Evolutionary conservation across 2,329 filamentous ascomycete species (phyloP).

Genomic region (Epichloe brachyelytri): DNA sequence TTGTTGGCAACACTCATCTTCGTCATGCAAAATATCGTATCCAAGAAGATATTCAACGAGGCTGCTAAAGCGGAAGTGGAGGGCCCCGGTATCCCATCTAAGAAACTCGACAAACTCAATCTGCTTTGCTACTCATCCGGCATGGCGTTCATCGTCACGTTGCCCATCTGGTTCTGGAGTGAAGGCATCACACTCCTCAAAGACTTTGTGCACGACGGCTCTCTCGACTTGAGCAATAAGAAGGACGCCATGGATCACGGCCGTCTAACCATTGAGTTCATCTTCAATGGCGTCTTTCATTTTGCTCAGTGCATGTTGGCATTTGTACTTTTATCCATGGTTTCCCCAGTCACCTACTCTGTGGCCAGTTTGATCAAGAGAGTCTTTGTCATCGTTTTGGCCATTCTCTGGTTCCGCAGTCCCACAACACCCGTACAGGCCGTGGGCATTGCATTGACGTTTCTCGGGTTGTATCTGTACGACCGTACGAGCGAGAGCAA

Average conservation of each 20-base stretch:
- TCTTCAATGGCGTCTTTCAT: slow-evolving; percentile 96
- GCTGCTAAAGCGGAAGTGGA: slow-evolving; percentile 75
- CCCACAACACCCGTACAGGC: slow-evolving; percentile 74
- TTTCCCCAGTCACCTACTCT: slow-evolving; percentile 93
- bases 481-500: slow-evolving; percentile 82
- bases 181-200: slow-evolving; percentile 69
- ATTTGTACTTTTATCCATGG: slow-evolving; percentile 81
- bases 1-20: slow-evolving; percentile 87
- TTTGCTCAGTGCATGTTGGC: slow-evolving; percentile 94
- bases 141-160: slow-evolving; percentile 75
- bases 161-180: slow-evolving; percentile 85
- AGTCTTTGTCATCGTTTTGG: slow-evolving; percentile 90
- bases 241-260: slow-evolving; percentile 66
- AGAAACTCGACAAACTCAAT: slow-evolving; percentile 93
- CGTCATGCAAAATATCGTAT: slow-evolving; percentile 97
- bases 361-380: slow-evolving; percentile 94
- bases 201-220: slow-evolving; percentile 73
- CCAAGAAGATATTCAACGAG: slow-evolving; percentile 95
- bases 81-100: slow-evolving; percentile 43
- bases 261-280: slow-evolving; percentile 65
- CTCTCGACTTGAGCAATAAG: slow-evolving; percentile 45
- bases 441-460: slow-evolving; percentile 76
- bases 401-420: slow-evolving; percentile 92
- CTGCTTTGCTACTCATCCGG: slow-evolving; percentile 94
- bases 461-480: slow-evolving; percentile 87